A percentile compares a stretch with the other conserved stretches of the same genome.
Evolutionary conservation across 352 stramenopile genomes (phyloP).

Genomic region (Phytophthora rubi): DNA sequence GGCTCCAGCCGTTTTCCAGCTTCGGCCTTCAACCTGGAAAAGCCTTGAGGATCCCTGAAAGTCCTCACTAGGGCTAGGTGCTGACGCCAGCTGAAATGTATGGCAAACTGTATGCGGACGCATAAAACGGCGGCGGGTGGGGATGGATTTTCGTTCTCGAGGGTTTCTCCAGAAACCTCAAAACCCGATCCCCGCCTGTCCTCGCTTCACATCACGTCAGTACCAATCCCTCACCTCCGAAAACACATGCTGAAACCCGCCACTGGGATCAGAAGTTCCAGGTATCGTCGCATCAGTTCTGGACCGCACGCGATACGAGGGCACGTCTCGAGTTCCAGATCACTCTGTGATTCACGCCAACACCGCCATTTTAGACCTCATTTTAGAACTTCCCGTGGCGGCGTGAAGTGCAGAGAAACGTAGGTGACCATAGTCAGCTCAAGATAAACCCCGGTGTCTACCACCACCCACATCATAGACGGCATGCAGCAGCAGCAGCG

Average conservation of each 20-base stretch:
- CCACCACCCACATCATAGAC: slow-evolving; percentile 20
- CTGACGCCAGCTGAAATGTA: slow-evolving; percentile 5
- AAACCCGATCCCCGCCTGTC: neutral
- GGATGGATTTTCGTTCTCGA: slow-evolving; percentile 1
- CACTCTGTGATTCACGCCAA: neutral
- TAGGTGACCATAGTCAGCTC: slow-evolving; percentile 19
- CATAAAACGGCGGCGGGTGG: neutral
- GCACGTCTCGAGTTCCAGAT: slow-evolving; percentile 21
- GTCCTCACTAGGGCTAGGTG: neutral
- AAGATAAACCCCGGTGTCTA: slow-evolving; percentile 10
- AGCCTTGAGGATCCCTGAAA: slow-evolving; percentile 2
- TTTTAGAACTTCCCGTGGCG: slow-evolving; percentile 34
- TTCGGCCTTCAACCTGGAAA: neutral
- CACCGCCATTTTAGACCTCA: neutral
- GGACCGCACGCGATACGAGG: slow-evolving; percentile 19
- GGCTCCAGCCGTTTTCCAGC: slow-evolving; percentile 14
- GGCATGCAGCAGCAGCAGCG: slow-evolving; percentile 56
- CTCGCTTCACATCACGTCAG: neutral
- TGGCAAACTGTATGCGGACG: slow-evolving; percentile 3
- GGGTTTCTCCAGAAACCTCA: neutral
- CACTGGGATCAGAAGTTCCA: slow-evolving; percentile 13
- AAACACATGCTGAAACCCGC: neutral
- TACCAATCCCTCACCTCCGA: neutral
- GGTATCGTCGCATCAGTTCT: slow-evolving; percentile 13
- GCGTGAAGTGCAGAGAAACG: slow-evolving; percentile 22